Evolutionary conservation across 805 yeast species (phyloP).

Genomic region (Priceomyces fermenticarens): DNA sequence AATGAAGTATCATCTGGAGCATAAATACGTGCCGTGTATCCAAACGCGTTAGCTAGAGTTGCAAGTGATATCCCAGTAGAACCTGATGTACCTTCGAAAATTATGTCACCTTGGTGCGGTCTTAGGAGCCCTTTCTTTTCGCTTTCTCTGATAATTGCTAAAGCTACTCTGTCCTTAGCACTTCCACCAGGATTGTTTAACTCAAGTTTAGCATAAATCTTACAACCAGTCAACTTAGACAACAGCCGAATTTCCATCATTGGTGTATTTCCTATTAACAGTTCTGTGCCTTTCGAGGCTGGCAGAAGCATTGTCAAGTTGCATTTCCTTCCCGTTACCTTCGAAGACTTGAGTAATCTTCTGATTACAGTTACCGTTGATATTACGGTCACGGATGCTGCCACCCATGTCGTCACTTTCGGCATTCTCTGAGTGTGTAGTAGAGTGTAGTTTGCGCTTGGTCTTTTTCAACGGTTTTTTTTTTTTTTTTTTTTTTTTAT

Average conservation of each 20-base stretch:
- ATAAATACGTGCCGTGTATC: slow-evolving; percentile 90
- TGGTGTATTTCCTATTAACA: slow-evolving; percentile 89
- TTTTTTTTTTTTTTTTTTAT: too few relatives aligned
- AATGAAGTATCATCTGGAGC: slow-evolving; percentile 89
- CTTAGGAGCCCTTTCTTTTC: slow-evolving; percentile 56
- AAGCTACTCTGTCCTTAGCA: slow-evolving; percentile 92
- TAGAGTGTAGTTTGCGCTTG: too few relatives aligned
- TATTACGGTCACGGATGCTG: slow-evolving; percentile 4
- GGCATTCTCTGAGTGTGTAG: too few relatives aligned
- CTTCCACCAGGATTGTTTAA: slow-evolving; percentile 90
- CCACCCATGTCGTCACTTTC: neutral
- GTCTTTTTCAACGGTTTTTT: too few relatives aligned
- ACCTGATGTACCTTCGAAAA: slow-evolving; percentile 95
- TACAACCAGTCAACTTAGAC: slow-evolving; percentile 71
- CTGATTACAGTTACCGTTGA: slow-evolving; percentile 2
- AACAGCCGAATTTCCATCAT: slow-evolving; percentile 70
- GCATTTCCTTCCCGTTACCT: too few relatives aligned
- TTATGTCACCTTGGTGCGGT: slow-evolving; percentile 63
- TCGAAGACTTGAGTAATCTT: slow-evolving; percentile 1
- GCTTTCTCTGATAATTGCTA: slow-evolving; percentile 71
- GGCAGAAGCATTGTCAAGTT: slow-evolving; percentile 22
- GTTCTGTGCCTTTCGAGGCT: slow-evolving; percentile 57
- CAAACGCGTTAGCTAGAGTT: slow-evolving; percentile 81
- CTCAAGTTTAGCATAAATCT: slow-evolving; percentile 84
- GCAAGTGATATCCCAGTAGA: slow-evolving; percentile 96